Evolutionary conservation across 345 rosid genomes (phyloP), one percentile per base, ranked within the genome.

Genomic region (Dimocarpus longan): DNA sequence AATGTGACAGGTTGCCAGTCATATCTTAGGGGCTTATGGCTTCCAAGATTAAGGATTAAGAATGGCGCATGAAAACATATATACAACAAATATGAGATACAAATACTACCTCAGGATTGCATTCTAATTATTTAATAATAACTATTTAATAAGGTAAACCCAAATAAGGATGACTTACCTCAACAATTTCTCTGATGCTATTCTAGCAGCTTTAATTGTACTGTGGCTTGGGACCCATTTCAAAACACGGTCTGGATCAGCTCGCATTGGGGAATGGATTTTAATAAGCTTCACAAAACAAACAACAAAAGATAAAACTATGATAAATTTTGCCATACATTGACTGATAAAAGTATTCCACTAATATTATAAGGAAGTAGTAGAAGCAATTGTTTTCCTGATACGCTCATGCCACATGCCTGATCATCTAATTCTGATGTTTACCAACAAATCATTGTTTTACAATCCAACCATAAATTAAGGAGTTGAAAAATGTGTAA

Each of bases 191-290:
- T 91, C 97, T 37, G 98, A 91, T 73, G 93, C 98, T 70, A 84
- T 70, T 88, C 93, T 92, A 48, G 98, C 98, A 48, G 95, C 92
- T 79, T 74, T 86, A 28, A 94, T 93, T 68, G 91, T 82, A 50
- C 77, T 79, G 68, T 71, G 82, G 81, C 87, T 93, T 32, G 98
- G 97, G 64, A 93, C 82, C 91, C 88, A 93, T 87, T 89, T 85
- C 83, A 97, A 91, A 2, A 86, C 82, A 57, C 93, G 90, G 84
- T 87, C 82, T 18, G 88, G 93, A 86, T 92, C 92, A 85, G 93
- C 85, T 78, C 98, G 86, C 96, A 94, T 87, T 39, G 98, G 98
- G 75, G 99, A 97, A 88, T 94, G 98, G 68, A 94, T 97, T 88
- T 92, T 96, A 74, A 94, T 84, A 68, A 96, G 98, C 99, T 96